Conservation (phyloP, 208 protist species). For the Leishmania martiniquensis region DNA sequence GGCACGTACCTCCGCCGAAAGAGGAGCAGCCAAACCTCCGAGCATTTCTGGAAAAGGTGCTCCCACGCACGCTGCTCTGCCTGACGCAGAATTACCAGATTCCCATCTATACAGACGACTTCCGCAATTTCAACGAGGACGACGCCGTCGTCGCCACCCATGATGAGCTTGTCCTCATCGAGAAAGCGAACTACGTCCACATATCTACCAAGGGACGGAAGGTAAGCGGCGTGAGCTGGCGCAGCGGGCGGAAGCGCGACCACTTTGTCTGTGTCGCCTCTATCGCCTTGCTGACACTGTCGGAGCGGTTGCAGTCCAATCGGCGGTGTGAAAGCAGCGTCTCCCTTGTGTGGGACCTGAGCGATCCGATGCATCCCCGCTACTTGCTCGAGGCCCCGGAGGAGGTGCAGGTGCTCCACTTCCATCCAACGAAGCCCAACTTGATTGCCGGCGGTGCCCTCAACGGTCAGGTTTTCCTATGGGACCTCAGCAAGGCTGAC, state of each 20-base stretch:
- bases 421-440: slow-evolving; percentile 82
- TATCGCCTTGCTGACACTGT: slow-evolving; percentile 56
- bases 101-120: slow-evolving; percentile 91
- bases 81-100: slow-evolving; percentile 86
- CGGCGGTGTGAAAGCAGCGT: slow-evolving; percentile 73
- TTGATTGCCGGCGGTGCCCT: slow-evolving; percentile 85
- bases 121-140: slow-evolving; percentile 84
- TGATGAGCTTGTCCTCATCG: slow-evolving; percentile 80
- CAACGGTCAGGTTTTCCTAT: slow-evolving; percentile 92
- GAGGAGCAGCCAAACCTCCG: slow-evolving; percentile 65
- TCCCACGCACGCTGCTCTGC: slow-evolving; percentile 84
- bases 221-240: slow-evolving; percentile 82
- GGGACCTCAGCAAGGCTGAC: slow-evolving; percentile 79
- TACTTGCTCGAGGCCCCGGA: slow-evolving; percentile 86
- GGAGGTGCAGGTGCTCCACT: slow-evolving; percentile 90
- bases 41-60: slow-evolving; percentile 71
- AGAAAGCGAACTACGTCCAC: slow-evolving; percentile 90
- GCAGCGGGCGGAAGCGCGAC: slow-evolving; percentile 64
- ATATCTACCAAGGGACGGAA: slow-evolving; percentile 75
- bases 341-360: slow-evolving; percentile 90
- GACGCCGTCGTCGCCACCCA: slow-evolving; percentile 82
- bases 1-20: slow-evolving; percentile 48
- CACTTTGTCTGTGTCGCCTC: slow-evolving; percentile 84
- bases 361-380: slow-evolving; percentile 90
- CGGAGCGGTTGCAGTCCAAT: slow-evolving; percentile 77